phyloP scores from a whole-genome alignment of 202 grass and related monocot genomes.

The Alloteropsis angusta region DNA sequence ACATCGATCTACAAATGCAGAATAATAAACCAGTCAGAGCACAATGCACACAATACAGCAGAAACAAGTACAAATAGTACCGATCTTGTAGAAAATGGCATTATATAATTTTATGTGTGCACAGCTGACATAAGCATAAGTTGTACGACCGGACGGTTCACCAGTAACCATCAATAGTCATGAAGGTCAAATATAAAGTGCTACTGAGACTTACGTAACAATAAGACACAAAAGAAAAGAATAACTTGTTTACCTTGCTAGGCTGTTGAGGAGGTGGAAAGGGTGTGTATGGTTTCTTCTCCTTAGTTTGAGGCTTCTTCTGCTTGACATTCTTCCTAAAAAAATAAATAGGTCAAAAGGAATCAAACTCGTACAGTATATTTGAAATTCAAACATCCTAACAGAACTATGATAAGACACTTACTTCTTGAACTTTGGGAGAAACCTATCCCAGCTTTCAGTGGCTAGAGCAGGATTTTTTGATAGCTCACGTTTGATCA shows the following conservation, averaged over 20 bases:
- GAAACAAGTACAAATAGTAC: not conserved
- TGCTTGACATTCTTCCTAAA: slow-evolving; percentile 96
- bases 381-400: not conserved
- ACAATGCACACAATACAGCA: not conserved
- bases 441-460: slow-evolving; percentile 97
- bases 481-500: slow-evolving; percentile 92
- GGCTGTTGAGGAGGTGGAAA: slow-evolving; percentile 89
- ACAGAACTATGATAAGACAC: slow-evolving; percentile 24
- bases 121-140: not conserved
- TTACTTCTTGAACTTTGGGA: slow-evolving; percentile 95
- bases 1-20: slow-evolving; percentile 60
- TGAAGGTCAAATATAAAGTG: not conserved
- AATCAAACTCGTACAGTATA: not conserved
- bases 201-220: not conserved
- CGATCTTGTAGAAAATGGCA: not conserved
- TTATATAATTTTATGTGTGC: not conserved
- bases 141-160: not conserved
- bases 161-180: not conserved
- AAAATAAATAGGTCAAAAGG: slow-evolving; percentile 18
- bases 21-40: slow-evolving; percentile 9
- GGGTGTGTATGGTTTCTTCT: slow-evolving; percentile 96
- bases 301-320: slow-evolving; percentile 81
- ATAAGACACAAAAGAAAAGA: not conserved
- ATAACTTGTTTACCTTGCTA: slow-evolving; percentile 61
- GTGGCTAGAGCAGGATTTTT: slow-evolving; percentile 82